Conservation (phyloP, 805 yeast genomes). For the Pichia pseudocactophila region DNA sequence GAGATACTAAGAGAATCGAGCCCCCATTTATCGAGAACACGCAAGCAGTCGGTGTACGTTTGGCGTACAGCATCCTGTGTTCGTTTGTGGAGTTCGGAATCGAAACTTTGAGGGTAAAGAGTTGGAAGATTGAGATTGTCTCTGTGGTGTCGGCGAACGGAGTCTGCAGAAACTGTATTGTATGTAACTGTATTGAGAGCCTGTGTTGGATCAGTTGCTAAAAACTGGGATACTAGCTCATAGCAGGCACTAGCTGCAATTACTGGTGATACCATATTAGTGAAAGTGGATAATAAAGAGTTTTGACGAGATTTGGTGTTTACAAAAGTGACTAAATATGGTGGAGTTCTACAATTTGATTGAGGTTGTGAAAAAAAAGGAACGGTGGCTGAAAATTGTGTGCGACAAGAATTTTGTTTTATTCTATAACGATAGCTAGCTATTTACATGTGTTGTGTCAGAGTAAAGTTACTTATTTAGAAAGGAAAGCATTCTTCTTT, state of each 20-base stretch:
- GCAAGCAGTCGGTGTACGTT: conserved; percentile 15
- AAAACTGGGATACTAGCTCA: neutral
- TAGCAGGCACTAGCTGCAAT: conserved; percentile 1
- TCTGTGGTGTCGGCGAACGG: neutral
- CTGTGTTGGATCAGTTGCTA: neutral
- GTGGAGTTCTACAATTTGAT: neutral
- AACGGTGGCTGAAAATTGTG: no score
- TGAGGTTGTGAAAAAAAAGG: neutral
- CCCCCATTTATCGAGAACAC: conserved; percentile 17
- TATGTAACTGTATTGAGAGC: neutral
- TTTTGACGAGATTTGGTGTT: no score
- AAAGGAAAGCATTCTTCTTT: conserved; percentile 39
- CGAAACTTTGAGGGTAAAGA: conserved; percentile 5
- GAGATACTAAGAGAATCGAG: conserved; percentile 61
- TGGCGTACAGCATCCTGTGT: conserved; percentile 22
- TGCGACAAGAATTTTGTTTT: no score
- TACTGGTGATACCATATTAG: no score
- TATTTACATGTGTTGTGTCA: neutral
- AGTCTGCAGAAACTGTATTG: neutral
- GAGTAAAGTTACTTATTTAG: no score
- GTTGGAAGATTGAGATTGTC: conserved; percentile 5
- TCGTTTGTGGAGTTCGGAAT: conserved; percentile 7
- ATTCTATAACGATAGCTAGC: no score
- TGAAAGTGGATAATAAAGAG: no score
- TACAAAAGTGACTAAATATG: no score